These are phyloP conservation scores for Hypoxylon sp. DNA, from an alignment of 2,329 filamentous ascomycete species.

Conservation along the genomic window DNA sequence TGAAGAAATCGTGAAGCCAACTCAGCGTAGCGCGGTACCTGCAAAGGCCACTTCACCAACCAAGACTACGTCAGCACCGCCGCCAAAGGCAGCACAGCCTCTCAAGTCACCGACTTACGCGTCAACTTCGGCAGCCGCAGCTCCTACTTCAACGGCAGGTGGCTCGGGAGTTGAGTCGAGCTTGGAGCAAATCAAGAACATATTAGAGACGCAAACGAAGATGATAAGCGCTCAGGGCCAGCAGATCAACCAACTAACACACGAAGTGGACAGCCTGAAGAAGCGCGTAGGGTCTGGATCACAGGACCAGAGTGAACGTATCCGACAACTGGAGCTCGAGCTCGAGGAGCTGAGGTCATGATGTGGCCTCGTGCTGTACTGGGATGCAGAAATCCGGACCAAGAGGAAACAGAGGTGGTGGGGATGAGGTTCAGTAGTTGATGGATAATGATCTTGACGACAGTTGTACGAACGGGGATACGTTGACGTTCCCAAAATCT, in stretches of 20 bases:
- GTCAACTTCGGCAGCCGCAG: constrained; percentile 52
- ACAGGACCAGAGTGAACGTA: constrained; percentile 75
- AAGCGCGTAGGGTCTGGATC: constrained; percentile 73
- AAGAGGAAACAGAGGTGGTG: constrained; percentile 34
- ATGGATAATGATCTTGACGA: constrained; percentile 48
- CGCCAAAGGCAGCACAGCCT: constrained; percentile 59
- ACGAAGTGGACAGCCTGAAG: constrained; percentile 85
- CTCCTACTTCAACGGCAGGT: constrained; percentile 55
- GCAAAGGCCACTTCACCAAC: constrained; percentile 50
- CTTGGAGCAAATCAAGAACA: constrained; percentile 80
- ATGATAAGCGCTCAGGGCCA: constrained; percentile 82
- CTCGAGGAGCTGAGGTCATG: constrained; percentile 73
- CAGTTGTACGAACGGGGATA: constrained; percentile 43
- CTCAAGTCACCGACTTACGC: constrained; percentile 57
- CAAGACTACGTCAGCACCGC: constrained; percentile 55
- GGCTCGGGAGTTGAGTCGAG: constrained; percentile 71
- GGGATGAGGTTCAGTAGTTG: constrained; percentile 25
- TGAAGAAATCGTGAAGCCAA: constrained; percentile 83
- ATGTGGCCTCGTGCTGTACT: constrained; percentile 1
- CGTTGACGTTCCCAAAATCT: constrained; percentile 34
- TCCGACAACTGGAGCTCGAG: constrained; percentile 75
- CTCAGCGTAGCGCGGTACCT: constrained; percentile 66
- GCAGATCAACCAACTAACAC: constrained; percentile 76
- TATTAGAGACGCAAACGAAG: constrained; percentile 81
- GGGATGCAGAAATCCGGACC: constrained; percentile 27